Conservation (phyloP, 441 rosid species). For the Breynia disticha region DNA sequence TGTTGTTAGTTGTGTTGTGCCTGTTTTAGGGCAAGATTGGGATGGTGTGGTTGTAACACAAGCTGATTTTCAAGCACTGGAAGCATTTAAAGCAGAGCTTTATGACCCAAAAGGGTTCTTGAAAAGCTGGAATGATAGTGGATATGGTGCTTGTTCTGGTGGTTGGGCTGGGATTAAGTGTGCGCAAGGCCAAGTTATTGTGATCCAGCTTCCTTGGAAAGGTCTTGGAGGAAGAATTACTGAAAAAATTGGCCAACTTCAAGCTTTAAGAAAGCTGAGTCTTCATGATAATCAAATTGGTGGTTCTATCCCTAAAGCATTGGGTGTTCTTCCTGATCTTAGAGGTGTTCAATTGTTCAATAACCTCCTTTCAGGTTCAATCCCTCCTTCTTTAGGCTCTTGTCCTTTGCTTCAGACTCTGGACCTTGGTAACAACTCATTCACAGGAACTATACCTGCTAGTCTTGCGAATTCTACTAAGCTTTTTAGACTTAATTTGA, state of each 20-base stretch:
- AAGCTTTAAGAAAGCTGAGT: constrained; percentile 64
- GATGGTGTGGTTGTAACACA: constrained; percentile 67
- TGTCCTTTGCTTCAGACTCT: constrained; percentile 60
- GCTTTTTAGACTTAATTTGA: constrained; percentile 56
- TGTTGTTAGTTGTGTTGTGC: neutral
- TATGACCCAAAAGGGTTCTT: constrained; percentile 54
- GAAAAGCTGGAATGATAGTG: constrained; percentile 79
- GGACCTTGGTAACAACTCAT: constrained; percentile 54
- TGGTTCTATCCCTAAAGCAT: constrained; percentile 52
- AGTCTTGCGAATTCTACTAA: constrained; percentile 51
- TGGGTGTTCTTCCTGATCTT: constrained; percentile 59
- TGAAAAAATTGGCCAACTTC: constrained; percentile 71
- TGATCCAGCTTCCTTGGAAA: constrained; percentile 80
- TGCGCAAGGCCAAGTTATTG: constrained; percentile 69
- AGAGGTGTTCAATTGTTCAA: constrained; percentile 79
- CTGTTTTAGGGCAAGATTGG: constrained; percentile 38
- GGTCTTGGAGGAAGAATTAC: constrained; percentile 65
- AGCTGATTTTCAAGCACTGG: constrained; percentile 59
- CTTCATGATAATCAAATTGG: constrained; percentile 60
- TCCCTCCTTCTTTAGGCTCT: constrained; percentile 58
- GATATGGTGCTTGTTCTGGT: constrained; percentile 73
- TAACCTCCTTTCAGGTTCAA: constrained; percentile 60
- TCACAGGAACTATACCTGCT: constrained; percentile 47
- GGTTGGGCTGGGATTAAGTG: constrained; percentile 89
- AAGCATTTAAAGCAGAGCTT: constrained; percentile 53